Base-by-base conservation (phyloP, 768 basidiomycete genomes). In the Lentinula guzmanii region DNA sequence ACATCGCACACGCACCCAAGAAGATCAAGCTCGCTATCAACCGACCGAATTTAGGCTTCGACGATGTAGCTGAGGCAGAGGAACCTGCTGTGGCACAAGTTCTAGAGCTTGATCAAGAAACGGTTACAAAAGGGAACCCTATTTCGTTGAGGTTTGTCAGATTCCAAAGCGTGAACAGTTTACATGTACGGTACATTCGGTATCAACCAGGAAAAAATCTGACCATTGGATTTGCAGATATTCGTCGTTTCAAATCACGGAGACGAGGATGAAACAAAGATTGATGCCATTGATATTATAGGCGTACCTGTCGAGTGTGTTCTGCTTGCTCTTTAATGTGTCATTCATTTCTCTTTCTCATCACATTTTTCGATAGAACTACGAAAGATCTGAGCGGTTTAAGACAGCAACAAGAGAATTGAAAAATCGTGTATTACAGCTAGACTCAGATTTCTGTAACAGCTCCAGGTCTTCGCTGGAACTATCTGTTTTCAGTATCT, bases 201-300 rank as follows among this genome's bases (percentile, higher is more conserved):
- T 43, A 3, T 28, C 31, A 9, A 28, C 39, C 28, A 11, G 21
- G 6, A 24, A 31, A 24, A 33, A 1, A 10, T 5, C 28, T 52
- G n/a, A 43, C 16, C 4, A 3, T 35, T 18, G 13, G n/a, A 10
- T 21, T 2, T 54, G 11, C 62, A 90, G 87, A 80, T 91, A 43
- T 91, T 91, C 66, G 82, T 91, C 43, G 77, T 74, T 39, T 83
- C 83, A 5, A 90, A 90, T 64, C 85, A 89, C 61, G 86, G 81
- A 0, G 82, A 67, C 39, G 81, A 78, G 41, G 87, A 90, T 5
- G 77, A 81, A 67, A 89, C 89, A 4, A 76, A 86, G 18, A 85
- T 91, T 62, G 86, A 91, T 67, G 79, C 72, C 31, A 72, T 91
- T 51, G 89, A 91, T 67, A 69, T 90, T 11, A 74, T 86, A 21